Base-by-base conservation (phyloP, 495 filamentous ascomycete species). In the Xylaria scruposa region DNA sequence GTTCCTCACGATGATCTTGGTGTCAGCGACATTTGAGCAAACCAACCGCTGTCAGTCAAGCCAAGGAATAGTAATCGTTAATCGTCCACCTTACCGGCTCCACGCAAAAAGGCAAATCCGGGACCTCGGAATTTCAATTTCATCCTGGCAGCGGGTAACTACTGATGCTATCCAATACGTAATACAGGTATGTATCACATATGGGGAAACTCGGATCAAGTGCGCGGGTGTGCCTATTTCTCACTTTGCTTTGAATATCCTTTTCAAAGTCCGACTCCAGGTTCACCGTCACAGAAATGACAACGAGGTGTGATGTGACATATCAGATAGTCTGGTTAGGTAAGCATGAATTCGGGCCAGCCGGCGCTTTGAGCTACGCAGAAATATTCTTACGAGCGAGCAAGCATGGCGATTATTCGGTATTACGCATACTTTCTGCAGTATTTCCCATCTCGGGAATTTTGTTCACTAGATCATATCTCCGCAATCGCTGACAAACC, bases 1-100 rank as follows among this genome's bases (percentile, higher is more conserved):
- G 17, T 26, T 3, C 33, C 64, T 54, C 33, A 40, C 49, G 49
- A 56, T 51, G 5, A 19, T 56, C 65, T 51, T 51, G 36, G 33
- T 67, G 65, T 67, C 65, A 67, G 65, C 65, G 56, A 56, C 49
- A 19, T 56, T 67, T 36, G 47, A 10, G 31, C 29, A 51, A 40
- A 54, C 33, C 44, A 67, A 36, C 65, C 36, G 42, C 65, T 40
- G 56, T 56, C 33, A 44, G 65, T 54, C 65, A 56, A 29, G 65
- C 65, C 49, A 44, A 67, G 65, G 65, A 56, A 67, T 67, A 67
- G 65, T 67, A 67, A 67, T 67, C 65, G 49, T 56, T 67, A 67
- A 67, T 67, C 65, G 49, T 56, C 65, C 49, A 31, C 65, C 56
- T 44, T 67, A 31, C 49, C 42, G 47, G 44, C 65, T 67, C 65